Conservation (phyloP, 345 rosid species). For the Excoecaria agallocha region DNA sequence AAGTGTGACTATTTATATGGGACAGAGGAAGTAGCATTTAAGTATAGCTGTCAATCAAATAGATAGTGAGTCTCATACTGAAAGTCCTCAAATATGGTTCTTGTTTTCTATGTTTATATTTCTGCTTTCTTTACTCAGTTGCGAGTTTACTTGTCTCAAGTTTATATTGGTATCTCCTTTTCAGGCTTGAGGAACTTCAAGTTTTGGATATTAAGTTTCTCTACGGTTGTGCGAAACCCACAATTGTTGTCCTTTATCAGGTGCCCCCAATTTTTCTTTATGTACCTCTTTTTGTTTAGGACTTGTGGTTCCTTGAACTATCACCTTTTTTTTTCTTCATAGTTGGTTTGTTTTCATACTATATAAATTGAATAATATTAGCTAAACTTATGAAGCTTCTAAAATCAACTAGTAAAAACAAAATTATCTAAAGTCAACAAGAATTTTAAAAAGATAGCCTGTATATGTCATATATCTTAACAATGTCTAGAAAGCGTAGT, state of each 20-base stretch:
- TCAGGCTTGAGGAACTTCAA: slow-evolving; percentile 94
- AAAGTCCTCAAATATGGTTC: neutral
- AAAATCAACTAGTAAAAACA: neutral
- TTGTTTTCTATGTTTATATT: neutral
- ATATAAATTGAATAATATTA: neutral
- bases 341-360: neutral
- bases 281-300: slow-evolving; percentile 6
- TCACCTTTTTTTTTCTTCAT: neutral
- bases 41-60: neutral
- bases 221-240: slow-evolving; percentile 83
- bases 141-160: neutral
- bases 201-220: slow-evolving; percentile 95
- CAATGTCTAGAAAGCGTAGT: neutral
- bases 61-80: neutral
- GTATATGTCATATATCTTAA: neutral
- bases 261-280: slow-evolving; percentile 26
- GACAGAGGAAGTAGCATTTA: neutral
- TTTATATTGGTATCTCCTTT: slow-evolving; percentile 23
- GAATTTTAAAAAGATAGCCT: neutral
- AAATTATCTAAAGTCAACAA: neutral
- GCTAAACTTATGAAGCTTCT: neutral
- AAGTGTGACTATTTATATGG: no score
- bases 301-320: no score
- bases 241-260: slow-evolving; percentile 93
- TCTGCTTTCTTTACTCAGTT: neutral